Evolutionary conservation across 2,329 filamentous ascomycete species (phyloP).

Genomic region (Fusarium phyllophilum): DNA sequence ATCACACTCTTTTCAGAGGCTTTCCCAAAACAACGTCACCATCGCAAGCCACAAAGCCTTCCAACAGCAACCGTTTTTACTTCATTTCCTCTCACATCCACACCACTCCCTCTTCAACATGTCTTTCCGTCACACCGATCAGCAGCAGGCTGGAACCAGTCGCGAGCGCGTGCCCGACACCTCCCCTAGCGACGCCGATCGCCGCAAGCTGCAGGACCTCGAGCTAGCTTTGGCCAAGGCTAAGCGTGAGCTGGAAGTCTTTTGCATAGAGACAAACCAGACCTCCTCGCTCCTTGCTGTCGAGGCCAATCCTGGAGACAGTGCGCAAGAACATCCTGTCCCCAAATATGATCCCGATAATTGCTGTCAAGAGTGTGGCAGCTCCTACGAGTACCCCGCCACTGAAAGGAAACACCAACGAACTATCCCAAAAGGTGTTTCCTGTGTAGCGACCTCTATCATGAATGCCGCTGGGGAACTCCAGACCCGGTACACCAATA

Average conservation of each 20-base stretch:
- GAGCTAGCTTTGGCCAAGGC: neutral
- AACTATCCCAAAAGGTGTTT: neutral
- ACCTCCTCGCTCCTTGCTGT: neutral
- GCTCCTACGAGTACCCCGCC: no score
- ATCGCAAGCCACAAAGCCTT: neutral
- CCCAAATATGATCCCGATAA: no score
- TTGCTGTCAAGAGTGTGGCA: no score
- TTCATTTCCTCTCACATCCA: neutral
- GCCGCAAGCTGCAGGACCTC: neutral
- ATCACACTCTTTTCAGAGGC: no score
- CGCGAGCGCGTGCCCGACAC: neutral
- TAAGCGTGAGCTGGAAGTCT: neutral
- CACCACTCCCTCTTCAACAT: neutral
- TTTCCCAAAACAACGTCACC: neutral
- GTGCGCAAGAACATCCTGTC: no score
- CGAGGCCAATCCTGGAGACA: no score
- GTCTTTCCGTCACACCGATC: neutral
- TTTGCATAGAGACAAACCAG: neutral
- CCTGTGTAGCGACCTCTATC: neutral
- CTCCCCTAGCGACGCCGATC: neutral
- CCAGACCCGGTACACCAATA: neutral
- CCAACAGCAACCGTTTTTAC: neutral
- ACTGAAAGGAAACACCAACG: neutral
- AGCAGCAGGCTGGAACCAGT: neutral
- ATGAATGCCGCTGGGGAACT: no score